phyloP scores from a whole-genome alignment of 257 asterid species.

The Scutellaria galericulata region DNA sequence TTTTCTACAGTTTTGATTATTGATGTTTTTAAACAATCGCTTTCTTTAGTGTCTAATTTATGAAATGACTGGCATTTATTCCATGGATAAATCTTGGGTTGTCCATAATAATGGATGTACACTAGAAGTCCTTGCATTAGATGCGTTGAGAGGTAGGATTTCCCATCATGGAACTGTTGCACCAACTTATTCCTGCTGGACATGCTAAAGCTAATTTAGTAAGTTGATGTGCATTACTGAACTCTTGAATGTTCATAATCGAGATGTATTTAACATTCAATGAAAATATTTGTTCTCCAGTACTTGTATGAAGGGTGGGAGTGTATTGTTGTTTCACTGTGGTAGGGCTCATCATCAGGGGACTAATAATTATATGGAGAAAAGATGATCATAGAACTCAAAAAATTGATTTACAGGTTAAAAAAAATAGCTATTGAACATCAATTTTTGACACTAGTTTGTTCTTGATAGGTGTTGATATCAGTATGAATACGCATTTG shows the following conservation, averaged over 20 bases:
- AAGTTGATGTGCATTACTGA: slow-evolving; percentile 10
- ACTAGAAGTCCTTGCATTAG: not conserved
- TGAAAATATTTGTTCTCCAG: not conserved
- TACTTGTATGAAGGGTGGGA: not conserved
- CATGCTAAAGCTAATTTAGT: not conserved
- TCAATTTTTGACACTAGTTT: slow-evolving; percentile 16
- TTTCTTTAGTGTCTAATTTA: not conserved
- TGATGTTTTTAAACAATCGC: not conserved
- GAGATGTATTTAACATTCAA: not conserved
- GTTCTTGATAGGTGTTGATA: slow-evolving; percentile 70
- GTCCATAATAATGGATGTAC: not conserved
- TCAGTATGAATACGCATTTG: slow-evolving; percentile 90
- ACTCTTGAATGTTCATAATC: not conserved
- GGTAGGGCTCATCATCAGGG: not conserved
- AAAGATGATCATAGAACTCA: not conserved
- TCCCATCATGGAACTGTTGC: not conserved
- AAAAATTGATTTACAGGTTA: not conserved
- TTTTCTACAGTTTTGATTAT: not conserved
- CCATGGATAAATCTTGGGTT: not conserved
- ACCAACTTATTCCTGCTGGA: not conserved
- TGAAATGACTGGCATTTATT: not conserved
- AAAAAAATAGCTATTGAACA: slow-evolving; percentile 39
- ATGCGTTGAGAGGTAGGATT: not conserved
- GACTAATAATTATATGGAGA: not conserved
- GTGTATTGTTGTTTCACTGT: not conserved